phyloP scores from a whole-genome alignment of 352 stramenopile species.

The Plasmopara viticola region DNA sequence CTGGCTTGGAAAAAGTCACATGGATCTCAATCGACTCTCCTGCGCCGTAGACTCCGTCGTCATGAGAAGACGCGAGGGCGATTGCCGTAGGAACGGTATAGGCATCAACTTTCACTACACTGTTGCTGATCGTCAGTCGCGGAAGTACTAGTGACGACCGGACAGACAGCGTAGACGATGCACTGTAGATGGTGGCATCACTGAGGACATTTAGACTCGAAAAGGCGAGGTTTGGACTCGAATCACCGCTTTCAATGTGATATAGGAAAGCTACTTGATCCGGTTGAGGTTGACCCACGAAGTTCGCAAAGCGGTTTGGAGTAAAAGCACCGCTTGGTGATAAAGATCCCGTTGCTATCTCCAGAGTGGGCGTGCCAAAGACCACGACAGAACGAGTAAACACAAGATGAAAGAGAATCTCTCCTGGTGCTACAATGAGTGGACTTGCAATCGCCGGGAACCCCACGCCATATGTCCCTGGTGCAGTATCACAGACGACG shows the following conservation, averaged over 20 bases:
- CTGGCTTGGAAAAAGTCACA: slow-evolving; percentile 55
- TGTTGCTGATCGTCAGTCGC: slow-evolving; percentile 23
- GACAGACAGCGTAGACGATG: slow-evolving; percentile 39
- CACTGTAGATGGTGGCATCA: slow-evolving; percentile 32
- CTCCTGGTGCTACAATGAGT: slow-evolving; percentile 38
- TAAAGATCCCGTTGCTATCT: slow-evolving; percentile 53
- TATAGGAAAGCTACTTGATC: slow-evolving; percentile 62
- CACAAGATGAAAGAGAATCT: slow-evolving; percentile 62
- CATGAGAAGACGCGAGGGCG: slow-evolving; percentile 45
- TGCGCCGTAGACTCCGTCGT: slow-evolving; percentile 41
- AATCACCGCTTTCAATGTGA: slow-evolving; percentile 46
- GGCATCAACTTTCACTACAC: slow-evolving; percentile 41
- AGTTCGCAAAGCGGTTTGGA: slow-evolving; percentile 43
- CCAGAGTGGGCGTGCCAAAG: slow-evolving; percentile 34
- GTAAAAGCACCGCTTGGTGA: slow-evolving; percentile 36
- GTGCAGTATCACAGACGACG: slow-evolving; percentile 35
- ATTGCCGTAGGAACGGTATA: slow-evolving; percentile 52
- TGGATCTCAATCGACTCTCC: slow-evolving; percentile 67
- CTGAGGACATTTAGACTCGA: slow-evolving; percentile 33
- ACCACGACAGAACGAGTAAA: slow-evolving; percentile 56
- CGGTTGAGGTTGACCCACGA: slow-evolving; percentile 34
- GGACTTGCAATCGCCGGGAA: slow-evolving; percentile 50
- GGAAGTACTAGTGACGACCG: slow-evolving; percentile 29
- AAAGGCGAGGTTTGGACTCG: slow-evolving; percentile 52
- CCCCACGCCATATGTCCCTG: slow-evolving; percentile 54